Conservation (phyloP, 306 rosid species). For the Trichosanthes cucumerina region DNA sequence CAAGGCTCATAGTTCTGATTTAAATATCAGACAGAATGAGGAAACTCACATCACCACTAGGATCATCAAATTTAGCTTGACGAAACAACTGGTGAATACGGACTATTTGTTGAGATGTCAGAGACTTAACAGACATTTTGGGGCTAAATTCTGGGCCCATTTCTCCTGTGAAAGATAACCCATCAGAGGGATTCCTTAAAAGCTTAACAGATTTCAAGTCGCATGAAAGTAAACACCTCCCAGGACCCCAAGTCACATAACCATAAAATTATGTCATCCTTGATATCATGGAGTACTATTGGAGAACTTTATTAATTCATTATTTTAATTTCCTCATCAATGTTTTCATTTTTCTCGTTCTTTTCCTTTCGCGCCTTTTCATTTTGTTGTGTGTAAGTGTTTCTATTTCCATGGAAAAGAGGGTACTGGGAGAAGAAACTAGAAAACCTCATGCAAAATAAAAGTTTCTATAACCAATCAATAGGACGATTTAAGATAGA, state of each 20-base stretch:
- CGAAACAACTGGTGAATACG: constrained; percentile 94
- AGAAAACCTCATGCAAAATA: background rate
- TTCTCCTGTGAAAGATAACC: constrained; percentile 51
- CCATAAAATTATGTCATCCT: background rate
- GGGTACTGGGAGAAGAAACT: background rate
- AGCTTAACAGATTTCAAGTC: background rate
- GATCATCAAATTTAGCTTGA: constrained; percentile 97
- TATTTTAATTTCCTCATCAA: background rate
- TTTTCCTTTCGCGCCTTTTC: background rate
- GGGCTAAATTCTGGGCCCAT: constrained; percentile 80
- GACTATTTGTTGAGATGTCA: constrained; percentile 83
- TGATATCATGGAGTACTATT: background rate
- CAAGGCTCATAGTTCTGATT: background rate
- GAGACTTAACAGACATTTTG: constrained; percentile 65
- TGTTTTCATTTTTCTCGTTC: background rate
- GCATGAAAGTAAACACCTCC: constrained; percentile 1
- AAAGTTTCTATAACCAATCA: background rate
- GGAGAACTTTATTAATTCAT: background rate
- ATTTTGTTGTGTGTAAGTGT: background rate
- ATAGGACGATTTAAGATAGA: background rate
- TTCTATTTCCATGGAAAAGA: background rate
- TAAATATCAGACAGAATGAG: background rate
- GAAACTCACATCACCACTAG: constrained; percentile 59
- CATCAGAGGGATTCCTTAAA: background rate
- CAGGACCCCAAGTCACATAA: background rate